Base-by-base conservation (phyloP, 768 basidiomycete species). In the Boletus subcaerulescens region DNA sequence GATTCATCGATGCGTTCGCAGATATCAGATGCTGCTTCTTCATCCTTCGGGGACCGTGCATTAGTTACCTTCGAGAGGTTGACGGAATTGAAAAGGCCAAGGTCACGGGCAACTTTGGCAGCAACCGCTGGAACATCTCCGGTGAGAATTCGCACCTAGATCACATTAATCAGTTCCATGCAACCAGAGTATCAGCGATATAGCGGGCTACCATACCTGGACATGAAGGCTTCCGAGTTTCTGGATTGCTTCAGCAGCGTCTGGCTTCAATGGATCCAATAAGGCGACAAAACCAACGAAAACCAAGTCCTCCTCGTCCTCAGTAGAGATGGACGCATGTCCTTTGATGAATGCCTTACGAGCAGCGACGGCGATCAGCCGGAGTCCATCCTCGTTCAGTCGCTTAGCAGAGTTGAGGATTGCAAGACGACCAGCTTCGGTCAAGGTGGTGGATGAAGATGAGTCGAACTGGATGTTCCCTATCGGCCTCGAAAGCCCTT, bases 21-120 rank as follows among this genome's bases (percentile, higher is more conserved):
- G 9, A 18, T 15, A 14, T 59, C 44, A 7, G 47, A 33, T 12
- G 43, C 65, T 24, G 58, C 65, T 52, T 70, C 68, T 50, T 65
- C 68, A 32, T 66, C 70, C 50, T 68, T 71, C 8, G 35, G 52
- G 11, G 51, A 52, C 24, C 45, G 48, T 33, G n/a, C 22, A 18
- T 44, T 40, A 4, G 47, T 17, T 2, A 18, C 26, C 29, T 56
- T 49, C 11, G 57, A 49, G 26, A 61, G 49, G 41, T 68, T 68
- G 49, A 59, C 5, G 29, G 60, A 18, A 32, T 56, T 52, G 46
- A 74, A 65, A 48, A 73, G 61, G 12, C 72, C 72, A 41, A 73
- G 66, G 41, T 73, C 71, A 36, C 70, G 73, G 12, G 71, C 73
- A 36, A 73, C 73, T 56, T 72, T 74, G 48, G 70, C 70, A 38